A percentile compares a stretch with the other conserved stretches of the same genome.
Evolutionary conservation across 2,329 filamentous ascomycete genomes (phyloP).

Genomic region (Teratosphaeria epicoccoides): DNA sequence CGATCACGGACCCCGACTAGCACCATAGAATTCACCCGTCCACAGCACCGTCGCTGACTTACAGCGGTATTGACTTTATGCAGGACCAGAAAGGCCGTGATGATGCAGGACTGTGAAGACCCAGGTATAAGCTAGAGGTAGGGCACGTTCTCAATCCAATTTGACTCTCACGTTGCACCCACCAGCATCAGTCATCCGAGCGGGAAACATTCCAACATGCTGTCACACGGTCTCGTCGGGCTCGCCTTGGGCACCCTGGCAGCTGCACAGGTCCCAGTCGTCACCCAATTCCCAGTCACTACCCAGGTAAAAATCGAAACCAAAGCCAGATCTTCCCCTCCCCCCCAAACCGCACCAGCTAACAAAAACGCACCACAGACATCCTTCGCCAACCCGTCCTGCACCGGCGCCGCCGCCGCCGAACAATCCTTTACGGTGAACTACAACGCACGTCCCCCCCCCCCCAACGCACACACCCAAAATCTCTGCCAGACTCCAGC

Average conservation of each 20-base stretch:
- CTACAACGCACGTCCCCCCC: neutral
- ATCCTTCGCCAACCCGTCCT: neutral
- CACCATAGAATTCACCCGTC: too few species aligned
- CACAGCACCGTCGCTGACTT: too few species aligned
- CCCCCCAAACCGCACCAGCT: neutral
- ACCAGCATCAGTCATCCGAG: too few species aligned
- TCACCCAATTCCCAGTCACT: neutral
- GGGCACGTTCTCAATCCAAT: neutral
- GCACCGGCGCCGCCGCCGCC: neutral
- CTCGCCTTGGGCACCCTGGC: neutral
- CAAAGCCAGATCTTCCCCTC: neutral
- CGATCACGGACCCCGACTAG: too few species aligned
- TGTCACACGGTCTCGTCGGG: neutral
- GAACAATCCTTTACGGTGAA: conserved; percentile 1
- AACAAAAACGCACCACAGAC: neutral
- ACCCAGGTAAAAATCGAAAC: too few species aligned
- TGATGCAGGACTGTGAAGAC: too few species aligned
- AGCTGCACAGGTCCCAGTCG: neutral
- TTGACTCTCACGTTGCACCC: neutral
- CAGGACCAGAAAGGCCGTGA: too few species aligned
- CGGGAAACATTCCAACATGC: too few species aligned
- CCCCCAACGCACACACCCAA: too few species aligned
- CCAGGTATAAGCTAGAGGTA: too few species aligned
- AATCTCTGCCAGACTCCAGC: too few species aligned
- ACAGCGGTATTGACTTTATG: too few species aligned